Percentiles rank a stretch among this genome's conserved stretches.
phyloP scores from a whole-genome alignment of 2,329 filamentous ascomycete species.

The Ceratocystis huliohia region DNA sequence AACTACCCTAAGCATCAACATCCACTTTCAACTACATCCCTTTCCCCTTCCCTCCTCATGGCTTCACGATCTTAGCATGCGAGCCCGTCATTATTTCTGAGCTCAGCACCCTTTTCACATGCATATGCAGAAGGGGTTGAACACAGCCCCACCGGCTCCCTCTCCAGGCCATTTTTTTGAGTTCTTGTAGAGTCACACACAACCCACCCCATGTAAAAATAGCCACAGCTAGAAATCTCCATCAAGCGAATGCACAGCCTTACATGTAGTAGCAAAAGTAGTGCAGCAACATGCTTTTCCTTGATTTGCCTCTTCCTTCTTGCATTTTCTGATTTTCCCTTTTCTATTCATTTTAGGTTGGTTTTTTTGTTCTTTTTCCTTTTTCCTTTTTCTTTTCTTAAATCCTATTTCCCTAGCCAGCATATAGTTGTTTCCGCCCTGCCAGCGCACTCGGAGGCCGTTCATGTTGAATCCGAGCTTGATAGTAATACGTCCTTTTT shows the following conservation, averaged over 20 bases:
- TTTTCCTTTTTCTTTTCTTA: not conserved
- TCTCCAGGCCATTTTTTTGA: not conserved
- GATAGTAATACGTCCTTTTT: not conserved
- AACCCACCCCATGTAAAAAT: too few species aligned
- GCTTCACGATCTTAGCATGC: not conserved
- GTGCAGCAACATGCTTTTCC: too few species aligned
- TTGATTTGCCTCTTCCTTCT: not conserved
- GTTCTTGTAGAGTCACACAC: not conserved
- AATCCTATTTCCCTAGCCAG: not conserved
- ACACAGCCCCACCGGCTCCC: constrained; percentile 6
- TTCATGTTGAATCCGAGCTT: not conserved
- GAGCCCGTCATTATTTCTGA: not conserved
- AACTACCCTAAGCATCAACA: not conserved
- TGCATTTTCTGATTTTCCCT: too few species aligned
- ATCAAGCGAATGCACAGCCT: too few species aligned
- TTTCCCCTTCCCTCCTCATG: not conserved
- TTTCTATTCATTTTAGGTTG: too few species aligned
- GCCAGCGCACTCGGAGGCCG: constrained; percentile 1
- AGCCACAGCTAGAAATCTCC: too few species aligned
- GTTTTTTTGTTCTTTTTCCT: too few species aligned
- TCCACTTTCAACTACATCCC: not conserved
- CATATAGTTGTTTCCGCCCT: not conserved
- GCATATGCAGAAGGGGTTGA: not conserved
- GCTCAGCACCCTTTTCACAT: not conserved
- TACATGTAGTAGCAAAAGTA: too few species aligned